Evolutionary conservation across 2,329 filamentous ascomycete genomes (phyloP), one percentile per base, ranked within the genome.

Genomic region (Alternaria longipes): DNA sequence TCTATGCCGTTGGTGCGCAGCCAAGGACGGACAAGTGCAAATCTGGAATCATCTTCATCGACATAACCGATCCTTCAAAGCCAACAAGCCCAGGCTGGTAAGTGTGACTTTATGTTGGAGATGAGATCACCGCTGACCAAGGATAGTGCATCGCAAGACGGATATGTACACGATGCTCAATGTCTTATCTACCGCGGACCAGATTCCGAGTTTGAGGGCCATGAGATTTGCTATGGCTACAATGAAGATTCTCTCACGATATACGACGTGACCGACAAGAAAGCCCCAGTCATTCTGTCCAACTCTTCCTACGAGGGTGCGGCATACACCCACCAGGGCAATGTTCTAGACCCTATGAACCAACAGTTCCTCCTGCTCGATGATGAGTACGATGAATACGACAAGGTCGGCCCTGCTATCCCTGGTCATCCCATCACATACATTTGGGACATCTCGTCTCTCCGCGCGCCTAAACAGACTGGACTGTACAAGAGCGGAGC

Each of bases 141-240:
- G 14, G 3, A 38, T 38, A 67, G 86, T 68, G 83, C 84, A 8
- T 79, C 81, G 20, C 69, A 81, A 18, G 86, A 88, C 70, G 86
- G 85, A 38, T 88, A 89, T 70, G 85, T 88, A 14, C 86, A 89
- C 72, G 86, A 88, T 66, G 86, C 86, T 2, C 86, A 89, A 74
- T 88, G 86, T 71, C 76, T 89, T 40, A 81, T 84, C 60, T 86
- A 86, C 76, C 81, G 79, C 8, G 85, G 85, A 0, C 84, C 85
- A 0, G 82, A 86, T 60, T 74, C 73, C 24, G 68, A 78, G 24
- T 87, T 83, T 71, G 71, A 75, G 4, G 84, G 82, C 24, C 78
- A 76, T 2, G 84, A 87, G 55, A 85, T 87, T 67, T 87, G 85
- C 81, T 86, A 85, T 68, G 83, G 83, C 36, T 86, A 85, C 79